These are phyloP conservation scores for Fusarium chlamydosporum DNA, from an alignment of 2,329 filamentous ascomycete genomes.

Conservation along the genomic window DNA sequence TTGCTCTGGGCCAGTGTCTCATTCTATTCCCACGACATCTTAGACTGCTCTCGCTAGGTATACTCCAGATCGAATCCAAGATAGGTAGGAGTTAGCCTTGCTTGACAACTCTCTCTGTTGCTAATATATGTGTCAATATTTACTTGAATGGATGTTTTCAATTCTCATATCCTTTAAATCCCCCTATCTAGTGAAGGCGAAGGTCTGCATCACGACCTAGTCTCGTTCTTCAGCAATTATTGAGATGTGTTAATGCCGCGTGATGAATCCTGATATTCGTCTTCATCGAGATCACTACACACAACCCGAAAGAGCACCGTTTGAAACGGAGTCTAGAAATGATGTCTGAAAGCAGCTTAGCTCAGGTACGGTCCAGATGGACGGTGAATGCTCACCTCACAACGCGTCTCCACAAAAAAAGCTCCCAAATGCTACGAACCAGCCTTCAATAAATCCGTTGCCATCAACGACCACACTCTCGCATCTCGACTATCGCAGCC, in stretches of 20 bases:
- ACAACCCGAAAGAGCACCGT: slow-evolving; percentile 11
- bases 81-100: neutral
- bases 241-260: slow-evolving; percentile 2
- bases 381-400: slow-evolving; percentile 29
- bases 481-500: slow-evolving; percentile 33
- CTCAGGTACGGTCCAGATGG: slow-evolving; percentile 13
- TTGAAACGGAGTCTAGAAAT: slow-evolving; percentile 21
- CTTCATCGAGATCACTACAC: slow-evolving; percentile 30
- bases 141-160: neutral
- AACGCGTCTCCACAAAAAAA: slow-evolving; percentile 49
- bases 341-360: slow-evolving; percentile 21
- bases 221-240: neutral
- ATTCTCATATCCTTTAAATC: no score
- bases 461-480: slow-evolving; percentile 44
- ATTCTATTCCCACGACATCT: neutral
- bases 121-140: neutral
- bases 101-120: neutral
- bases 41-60: no score
- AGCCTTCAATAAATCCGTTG: slow-evolving; percentile 41
- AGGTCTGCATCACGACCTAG: neutral
- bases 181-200: neutral
- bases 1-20: neutral
- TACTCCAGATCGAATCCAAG: no score
- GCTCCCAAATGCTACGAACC: slow-evolving; percentile 45
- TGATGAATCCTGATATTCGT: slow-evolving; percentile 5